Evolutionary conservation across 2,329 filamentous ascomycete species (phyloP).

Genomic region (Fusarium proliferatum): DNA sequence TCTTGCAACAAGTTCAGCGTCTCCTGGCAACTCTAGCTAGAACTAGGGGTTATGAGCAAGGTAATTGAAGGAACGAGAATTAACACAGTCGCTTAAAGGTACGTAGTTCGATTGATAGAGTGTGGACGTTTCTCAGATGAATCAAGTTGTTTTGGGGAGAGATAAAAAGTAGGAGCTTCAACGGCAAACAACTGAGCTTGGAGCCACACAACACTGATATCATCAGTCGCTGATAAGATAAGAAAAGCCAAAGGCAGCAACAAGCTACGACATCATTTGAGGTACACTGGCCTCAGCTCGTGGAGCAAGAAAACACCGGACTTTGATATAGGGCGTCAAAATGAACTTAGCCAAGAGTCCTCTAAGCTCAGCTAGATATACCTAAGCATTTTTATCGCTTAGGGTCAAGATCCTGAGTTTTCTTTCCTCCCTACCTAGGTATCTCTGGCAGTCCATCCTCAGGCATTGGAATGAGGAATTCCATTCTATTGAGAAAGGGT

Average conservation of each 20-base stretch:
- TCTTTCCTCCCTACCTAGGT: too few species aligned
- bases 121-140: not conserved
- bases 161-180: conserved; percentile 26
- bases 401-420: too few species aligned
- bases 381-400: too few species aligned
- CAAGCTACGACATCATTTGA: conserved; percentile 32
- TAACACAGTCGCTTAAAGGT: not conserved
- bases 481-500: not conserved
- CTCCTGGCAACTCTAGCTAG: not conserved
- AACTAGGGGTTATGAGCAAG: not conserved
- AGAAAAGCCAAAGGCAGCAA: conserved; percentile 38
- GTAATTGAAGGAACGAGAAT: not conserved
- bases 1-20: conserved; percentile 20
- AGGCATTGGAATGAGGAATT: not conserved
- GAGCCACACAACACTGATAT: conserved; percentile 41
- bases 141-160: not conserved
- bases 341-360: too few species aligned
- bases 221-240: conserved; percentile 45
- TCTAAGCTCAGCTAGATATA: too few species aligned
- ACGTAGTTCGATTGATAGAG: not conserved
- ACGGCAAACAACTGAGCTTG: conserved; percentile 20
- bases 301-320: too few species aligned
- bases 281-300: too few species aligned
- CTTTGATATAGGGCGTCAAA: too few species aligned
- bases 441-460: not conserved